Evolutionary conservation across 768 basidiomycete species (phyloP).

Genomic region (Epithele typhae): DNA sequence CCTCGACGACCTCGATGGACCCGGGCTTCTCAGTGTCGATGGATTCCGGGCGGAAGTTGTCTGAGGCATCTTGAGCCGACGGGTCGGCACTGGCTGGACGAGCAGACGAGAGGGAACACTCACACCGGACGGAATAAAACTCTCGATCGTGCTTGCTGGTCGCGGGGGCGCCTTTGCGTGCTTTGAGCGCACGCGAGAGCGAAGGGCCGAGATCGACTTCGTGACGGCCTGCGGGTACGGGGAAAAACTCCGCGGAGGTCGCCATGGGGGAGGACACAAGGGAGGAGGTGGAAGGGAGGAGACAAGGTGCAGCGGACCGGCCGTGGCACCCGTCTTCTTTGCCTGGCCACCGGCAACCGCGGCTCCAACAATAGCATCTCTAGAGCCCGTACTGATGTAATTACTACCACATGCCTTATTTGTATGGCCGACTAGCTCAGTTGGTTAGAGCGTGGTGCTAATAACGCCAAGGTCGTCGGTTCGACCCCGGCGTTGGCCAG

Average conservation of each 20-base stretch:
- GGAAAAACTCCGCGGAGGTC: slow-evolving; percentile 40
- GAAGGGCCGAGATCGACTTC: slow-evolving; percentile 59
- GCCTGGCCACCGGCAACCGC: no score
- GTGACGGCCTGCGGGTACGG: slow-evolving; percentile 62
- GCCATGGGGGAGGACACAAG: slow-evolving; percentile 28
- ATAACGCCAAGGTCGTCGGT: no score
- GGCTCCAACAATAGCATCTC: no score
- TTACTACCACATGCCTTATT: no score
- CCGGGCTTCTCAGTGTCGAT: slow-evolving; percentile 65
- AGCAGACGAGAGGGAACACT: slow-evolving; percentile 20
- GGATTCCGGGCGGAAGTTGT: slow-evolving; percentile 72
- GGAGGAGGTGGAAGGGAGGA: slow-evolving; percentile 6
- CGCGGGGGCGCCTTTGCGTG: slow-evolving; percentile 48
- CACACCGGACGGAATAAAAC: slow-evolving; percentile 77
- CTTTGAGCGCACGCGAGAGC: slow-evolving; percentile 60
- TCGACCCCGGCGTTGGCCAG: slow-evolving; percentile 22
- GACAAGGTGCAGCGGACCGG: background rate
- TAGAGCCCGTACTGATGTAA: no score
- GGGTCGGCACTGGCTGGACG: background rate
- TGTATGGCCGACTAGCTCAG: slow-evolving; percentile 81
- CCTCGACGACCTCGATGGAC: slow-evolving; percentile 54
- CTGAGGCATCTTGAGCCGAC: slow-evolving; percentile 31
- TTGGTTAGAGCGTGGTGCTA: no score
- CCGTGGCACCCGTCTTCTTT: no score
- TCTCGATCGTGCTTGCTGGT: slow-evolving; percentile 55